A percentile compares a stretch with the other conserved stretches of the same genome.
These are phyloP conservation scores for Mortierella polycephala DNA, from an alignment of 371 early-diverging fungal species.

Conservation along the genomic window DNA sequence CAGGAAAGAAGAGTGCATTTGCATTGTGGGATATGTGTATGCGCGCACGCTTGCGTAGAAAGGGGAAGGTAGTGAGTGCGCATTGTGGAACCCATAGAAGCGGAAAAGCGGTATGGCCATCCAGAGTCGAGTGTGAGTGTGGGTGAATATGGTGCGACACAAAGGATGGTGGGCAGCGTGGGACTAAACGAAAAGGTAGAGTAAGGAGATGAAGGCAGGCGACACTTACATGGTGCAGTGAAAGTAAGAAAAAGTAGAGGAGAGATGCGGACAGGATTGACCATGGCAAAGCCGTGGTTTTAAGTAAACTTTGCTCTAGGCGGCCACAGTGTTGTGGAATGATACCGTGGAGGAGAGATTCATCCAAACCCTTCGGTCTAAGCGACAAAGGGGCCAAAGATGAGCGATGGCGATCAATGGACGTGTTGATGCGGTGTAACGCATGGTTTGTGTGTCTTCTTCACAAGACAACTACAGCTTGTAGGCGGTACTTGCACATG, in stretches of 20 bases:
- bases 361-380: no score
- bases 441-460: no score
- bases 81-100: not conserved
- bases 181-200: not conserved
- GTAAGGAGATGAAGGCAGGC: not conserved
- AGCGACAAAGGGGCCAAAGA: not conserved
- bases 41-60: not conserved
- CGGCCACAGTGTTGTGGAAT: slow-evolving; percentile 12
- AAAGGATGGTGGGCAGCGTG: not conserved
- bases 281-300: not conserved
- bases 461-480: no score
- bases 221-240: not conserved
- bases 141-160: not conserved
- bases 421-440: not conserved
- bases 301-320: not conserved
- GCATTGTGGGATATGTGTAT: not conserved
- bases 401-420: not conserved
- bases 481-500: no score
- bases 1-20: not conserved
- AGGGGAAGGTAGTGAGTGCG: not conserved
- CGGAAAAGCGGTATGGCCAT: not conserved
- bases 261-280: not conserved
- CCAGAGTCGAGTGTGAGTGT: not conserved
- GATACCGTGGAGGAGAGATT: slow-evolving; percentile 23
- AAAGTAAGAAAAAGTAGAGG: not conserved